Base-by-base conservation (phyloP, 2,329 filamentous ascomycete genomes). In the Aspergillus eucalypticola region DNA sequence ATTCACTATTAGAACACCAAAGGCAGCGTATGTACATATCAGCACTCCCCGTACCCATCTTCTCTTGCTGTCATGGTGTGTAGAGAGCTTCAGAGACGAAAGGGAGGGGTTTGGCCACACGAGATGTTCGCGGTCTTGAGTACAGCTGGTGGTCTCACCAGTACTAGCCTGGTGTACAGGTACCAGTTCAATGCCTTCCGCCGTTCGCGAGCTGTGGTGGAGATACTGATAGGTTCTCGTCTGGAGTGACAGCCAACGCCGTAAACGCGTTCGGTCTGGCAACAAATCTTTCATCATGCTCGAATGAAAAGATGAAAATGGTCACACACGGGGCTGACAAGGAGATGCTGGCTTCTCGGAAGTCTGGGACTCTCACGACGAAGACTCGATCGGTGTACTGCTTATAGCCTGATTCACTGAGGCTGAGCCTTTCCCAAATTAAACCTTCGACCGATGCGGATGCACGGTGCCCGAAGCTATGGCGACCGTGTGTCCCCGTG, bases 41-140 rank as follows among this genome's bases (percentile, higher is more conserved):
- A 55, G 13, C 5, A 38, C 42, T 0, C 58, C 58, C 48, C 23
- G 49, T 11, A 56, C 27, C 51, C 58, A 59, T 23, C 50, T 49
- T n/a, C n/a, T 29, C 3, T n/a, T 8, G 8, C 46, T n/a, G 25
- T 29, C 21, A 5, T n/a, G 46, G 13, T n/a, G 10, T 11, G 15
- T n/a, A 8, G 46, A 49, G 8, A 25, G 46, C 7, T 49, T 49
- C 2, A 23, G 27, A 8, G 17, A 19, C 17, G 41, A 8, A 29
- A 29, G 27, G 27, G 46, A 27, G 2, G 25, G 25, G 13, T 8
- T 17, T 27, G 23, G 11, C 11, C 27, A 10, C 10, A 13, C 13
- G 15, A 8, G 0, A 29, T 29, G 46, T 17, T 25, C 13, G 23
- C 11, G 46, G 1, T 8, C 44, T 8, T 13, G 44, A 25, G 23